Evolutionary conservation across 148 eudicot genomes (phyloP), one percentile per base, ranked within the genome.

Genomic region (Amaranthus hypochondriacus): DNA sequence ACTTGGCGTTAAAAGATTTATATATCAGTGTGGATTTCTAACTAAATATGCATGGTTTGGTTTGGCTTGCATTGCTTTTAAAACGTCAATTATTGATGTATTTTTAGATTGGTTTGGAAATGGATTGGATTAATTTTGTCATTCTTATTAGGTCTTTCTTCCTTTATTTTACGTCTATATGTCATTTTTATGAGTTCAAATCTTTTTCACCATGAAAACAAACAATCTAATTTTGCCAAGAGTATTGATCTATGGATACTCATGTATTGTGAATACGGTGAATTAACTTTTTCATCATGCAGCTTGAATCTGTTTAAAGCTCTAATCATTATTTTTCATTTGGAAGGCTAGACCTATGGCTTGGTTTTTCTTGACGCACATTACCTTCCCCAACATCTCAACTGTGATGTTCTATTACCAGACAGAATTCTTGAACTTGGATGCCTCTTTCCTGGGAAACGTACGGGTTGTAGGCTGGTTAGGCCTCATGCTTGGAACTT

Each of bases 351-450:
- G 98, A 83, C 96, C 97, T 74, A 94, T 94, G 96, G 84, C 96
- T 61, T 94, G 98, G 98, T 94, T 94, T 81, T 92, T 92, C 88
- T 70, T 94, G 77, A 96, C 98, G 51, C 86, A 87, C 74, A 85
- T 91, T 69, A 89, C 91, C 70, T 74, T 87, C 64, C 98, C 98
- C 81, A 94, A 90, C 74, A 84, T 94, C 68, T 94, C 98, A 18
- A 94, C 98, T 47, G 75, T 87, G 68, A 94, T 89, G 96, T 94
- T 94, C 80, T 92, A 89, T 79, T 94, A 94, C 84, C 96, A 91
- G 83, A 88, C 96, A 3, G 97, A 94, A 80, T 74, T 68, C 81
- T 83, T 94, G 73, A 82, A 88, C 72, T 76, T 93, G 85, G 98
- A 91, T 75, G 90, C 98, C 5, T 86, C 97, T 56, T 94, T 94